Conservation (phyloP, 1,139 yeast genomes). For the Suhomyces maxii region DNA sequence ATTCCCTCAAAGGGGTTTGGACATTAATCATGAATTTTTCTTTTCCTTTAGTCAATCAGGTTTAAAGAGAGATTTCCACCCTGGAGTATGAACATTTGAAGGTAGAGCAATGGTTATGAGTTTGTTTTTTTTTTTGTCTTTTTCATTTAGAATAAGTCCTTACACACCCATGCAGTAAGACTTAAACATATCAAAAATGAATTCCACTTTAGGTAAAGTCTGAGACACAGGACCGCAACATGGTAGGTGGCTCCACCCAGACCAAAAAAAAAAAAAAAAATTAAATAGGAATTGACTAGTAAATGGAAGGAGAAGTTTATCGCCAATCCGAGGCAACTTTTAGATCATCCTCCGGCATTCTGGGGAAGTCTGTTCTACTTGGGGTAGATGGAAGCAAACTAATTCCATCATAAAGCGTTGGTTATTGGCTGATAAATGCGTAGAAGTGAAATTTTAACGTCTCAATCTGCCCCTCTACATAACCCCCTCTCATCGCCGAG, state of each 20-base stretch:
- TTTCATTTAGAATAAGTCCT: too few relatives aligned
- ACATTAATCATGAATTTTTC: too few relatives aligned
- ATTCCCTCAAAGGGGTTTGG: not conserved
- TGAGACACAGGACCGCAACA: not conserved
- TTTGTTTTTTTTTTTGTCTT: too few relatives aligned
- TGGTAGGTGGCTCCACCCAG: not conserved
- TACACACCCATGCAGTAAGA: not conserved
- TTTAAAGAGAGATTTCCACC: not conserved
- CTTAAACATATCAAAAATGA: not conserved
- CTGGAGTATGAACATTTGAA: not conserved
- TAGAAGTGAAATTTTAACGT: too few relatives aligned
- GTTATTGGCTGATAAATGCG: too few relatives aligned
- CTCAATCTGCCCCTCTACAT: too few relatives aligned
- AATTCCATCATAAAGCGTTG: too few relatives aligned
- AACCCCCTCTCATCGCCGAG: too few relatives aligned
- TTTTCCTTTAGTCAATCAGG: too few relatives aligned
- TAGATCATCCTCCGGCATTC: not conserved
- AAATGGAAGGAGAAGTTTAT: not conserved
- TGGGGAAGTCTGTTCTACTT: not conserved
- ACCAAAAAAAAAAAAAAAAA: not conserved
- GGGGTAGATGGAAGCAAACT: not conserved
- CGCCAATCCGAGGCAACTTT: not conserved
- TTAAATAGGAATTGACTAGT: too few relatives aligned
- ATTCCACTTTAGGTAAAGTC: not conserved
- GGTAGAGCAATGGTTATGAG: not conserved